These are phyloP conservation scores for Torulaspora franciscae DNA, from an alignment of 805 yeast species.

Conservation along the genomic window DNA sequence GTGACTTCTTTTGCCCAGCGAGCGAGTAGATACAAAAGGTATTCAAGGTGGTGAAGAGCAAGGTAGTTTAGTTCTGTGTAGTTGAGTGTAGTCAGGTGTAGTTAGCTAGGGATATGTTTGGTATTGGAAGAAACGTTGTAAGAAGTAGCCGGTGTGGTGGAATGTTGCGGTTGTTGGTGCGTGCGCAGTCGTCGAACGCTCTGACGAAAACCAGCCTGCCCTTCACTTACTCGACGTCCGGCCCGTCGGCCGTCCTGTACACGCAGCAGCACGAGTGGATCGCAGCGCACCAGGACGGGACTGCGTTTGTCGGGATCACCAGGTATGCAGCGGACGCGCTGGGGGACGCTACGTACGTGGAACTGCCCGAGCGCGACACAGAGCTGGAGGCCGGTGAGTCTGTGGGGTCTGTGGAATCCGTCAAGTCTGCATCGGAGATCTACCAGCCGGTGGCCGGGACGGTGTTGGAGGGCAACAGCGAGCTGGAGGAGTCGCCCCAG, in stretches of 20 bases:
- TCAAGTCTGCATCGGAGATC: conserved; percentile 89
- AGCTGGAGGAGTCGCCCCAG: conserved; percentile 64
- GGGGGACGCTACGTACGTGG: conserved; percentile 94
- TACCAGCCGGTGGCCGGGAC: conserved; percentile 83
- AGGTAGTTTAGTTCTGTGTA: too few species aligned
- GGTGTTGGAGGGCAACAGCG: conserved; percentile 64
- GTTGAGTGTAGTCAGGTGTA: neutral
- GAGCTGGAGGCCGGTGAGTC: conserved; percentile 67
- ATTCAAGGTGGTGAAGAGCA: too few species aligned
- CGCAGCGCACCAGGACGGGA: conserved; percentile 75
- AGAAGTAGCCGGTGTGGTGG: neutral
- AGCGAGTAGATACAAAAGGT: too few species aligned
- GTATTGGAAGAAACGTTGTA: conserved; percentile 1
- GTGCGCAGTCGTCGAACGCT: conserved; percentile 30
- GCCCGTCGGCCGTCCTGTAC: conserved; percentile 48
- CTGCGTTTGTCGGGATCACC: conserved; percentile 88
- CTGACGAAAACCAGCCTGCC: conserved; percentile 32
- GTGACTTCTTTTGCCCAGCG: neutral
- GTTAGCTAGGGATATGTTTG: conserved; percentile 2
- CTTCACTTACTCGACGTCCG: conserved; percentile 30
- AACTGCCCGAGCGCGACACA: conserved; percentile 72
- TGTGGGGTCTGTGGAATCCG: conserved; percentile 90
- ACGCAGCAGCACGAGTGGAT: conserved; percentile 95
- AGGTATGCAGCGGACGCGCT: conserved; percentile 92
- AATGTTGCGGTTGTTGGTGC: conserved; percentile 17